Evolutionary conservation across 345 rosid species (phyloP).

Genomic region (Eucalyptus albens): DNA sequence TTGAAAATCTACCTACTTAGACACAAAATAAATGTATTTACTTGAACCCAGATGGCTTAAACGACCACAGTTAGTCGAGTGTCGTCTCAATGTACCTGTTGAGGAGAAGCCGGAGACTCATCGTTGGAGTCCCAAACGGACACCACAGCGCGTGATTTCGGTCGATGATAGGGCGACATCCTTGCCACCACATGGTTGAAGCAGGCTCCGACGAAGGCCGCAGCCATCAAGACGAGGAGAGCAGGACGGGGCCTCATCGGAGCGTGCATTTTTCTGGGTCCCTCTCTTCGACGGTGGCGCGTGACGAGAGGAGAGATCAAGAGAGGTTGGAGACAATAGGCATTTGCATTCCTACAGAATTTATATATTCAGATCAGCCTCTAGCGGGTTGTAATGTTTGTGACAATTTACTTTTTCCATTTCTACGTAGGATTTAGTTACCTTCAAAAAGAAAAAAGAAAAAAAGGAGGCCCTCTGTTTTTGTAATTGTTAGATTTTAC

Average conservation of each 20-base stretch:
- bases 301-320: neutral
- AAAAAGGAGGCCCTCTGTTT: neutral
- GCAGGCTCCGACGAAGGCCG: neutral
- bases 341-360: too few species aligned
- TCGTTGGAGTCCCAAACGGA: neutral
- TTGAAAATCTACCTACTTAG: too few species aligned
- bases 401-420: neutral
- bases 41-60: too few species aligned
- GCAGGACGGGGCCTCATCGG: neutral
- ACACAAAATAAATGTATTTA: too few species aligned
- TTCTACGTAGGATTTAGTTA: neutral
- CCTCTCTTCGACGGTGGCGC: neutral
- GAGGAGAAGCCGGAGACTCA: constrained; percentile 14
- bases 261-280: neutral
- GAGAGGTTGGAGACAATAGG: neutral
- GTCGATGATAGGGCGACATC: constrained; percentile 27
- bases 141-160: constrained; percentile 12
- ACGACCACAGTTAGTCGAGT: neutral
- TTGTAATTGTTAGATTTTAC: neutral
- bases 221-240: neutral
- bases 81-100: constrained; percentile 26
- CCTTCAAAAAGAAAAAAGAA: rapidly evolving
- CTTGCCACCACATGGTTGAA: neutral
- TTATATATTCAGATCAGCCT: neutral
- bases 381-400: neutral